These are phyloP conservation scores for Globisporangium paroecandrum DNA, from an alignment of 352 stramenopile species.

Conservation along the genomic window DNA sequence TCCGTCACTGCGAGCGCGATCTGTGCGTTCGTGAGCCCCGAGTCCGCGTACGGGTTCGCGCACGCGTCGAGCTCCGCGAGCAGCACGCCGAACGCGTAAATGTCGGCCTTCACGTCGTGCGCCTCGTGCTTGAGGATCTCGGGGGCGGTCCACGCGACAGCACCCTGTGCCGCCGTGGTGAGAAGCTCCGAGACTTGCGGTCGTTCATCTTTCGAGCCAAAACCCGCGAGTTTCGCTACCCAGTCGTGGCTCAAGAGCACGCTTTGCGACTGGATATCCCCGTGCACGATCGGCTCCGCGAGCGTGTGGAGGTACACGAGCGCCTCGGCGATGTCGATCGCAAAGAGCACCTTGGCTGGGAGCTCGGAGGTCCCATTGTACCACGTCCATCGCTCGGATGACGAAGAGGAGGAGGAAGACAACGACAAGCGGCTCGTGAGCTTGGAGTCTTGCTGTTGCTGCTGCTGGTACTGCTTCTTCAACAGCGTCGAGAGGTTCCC, in stretches of 20 bases:
- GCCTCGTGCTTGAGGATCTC: slow-evolving; percentile 30
- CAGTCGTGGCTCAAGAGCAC: slow-evolving; percentile 19
- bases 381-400: neutral
- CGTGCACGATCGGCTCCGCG: slow-evolving; percentile 14
- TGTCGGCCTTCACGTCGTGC: slow-evolving; percentile 20
- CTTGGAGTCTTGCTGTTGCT: slow-evolving; percentile 14
- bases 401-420: slow-evolving; percentile 13
- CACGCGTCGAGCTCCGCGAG: slow-evolving; percentile 37
- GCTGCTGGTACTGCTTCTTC: slow-evolving; percentile 10
- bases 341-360: slow-evolving; percentile 4
- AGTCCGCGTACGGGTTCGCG: slow-evolving; percentile 18
- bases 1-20: slow-evolving; percentile 50
- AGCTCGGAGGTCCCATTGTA: slow-evolving; percentile 7
- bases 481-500: slow-evolving; percentile 19
- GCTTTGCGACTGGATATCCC: slow-evolving; percentile 13
- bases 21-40: slow-evolving; percentile 13
- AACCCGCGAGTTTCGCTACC: slow-evolving; percentile 19
- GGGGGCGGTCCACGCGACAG: slow-evolving; percentile 25
- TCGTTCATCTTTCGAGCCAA: slow-evolving; percentile 6
- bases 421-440: neutral
- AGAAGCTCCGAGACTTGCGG: slow-evolving; percentile 11
- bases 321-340: slow-evolving; percentile 40
- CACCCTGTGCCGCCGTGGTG: slow-evolving; percentile 25
- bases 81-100: slow-evolving; percentile 39
- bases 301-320: slow-evolving; percentile 42